Evolutionary conservation across 2,329 filamentous ascomycete genomes (phyloP).

Genomic region (Neurospora sp.): DNA sequence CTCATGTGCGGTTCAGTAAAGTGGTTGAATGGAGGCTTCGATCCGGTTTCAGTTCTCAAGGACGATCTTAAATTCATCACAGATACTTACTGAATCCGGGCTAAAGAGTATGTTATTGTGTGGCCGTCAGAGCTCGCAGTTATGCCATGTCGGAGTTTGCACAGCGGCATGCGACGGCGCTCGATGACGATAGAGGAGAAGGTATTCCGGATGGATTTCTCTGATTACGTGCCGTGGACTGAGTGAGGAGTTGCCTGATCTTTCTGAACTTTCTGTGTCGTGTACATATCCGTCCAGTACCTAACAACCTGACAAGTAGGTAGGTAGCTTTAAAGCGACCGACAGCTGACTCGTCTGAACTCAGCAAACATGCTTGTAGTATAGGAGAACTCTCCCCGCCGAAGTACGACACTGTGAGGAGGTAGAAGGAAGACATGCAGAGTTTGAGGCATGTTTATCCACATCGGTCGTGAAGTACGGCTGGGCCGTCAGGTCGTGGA

Average conservation of each 20-base stretch:
- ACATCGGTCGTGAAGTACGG: neutral
- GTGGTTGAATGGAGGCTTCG: neutral
- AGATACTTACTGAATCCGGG: neutral
- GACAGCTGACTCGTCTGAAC: neutral
- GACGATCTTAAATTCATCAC: neutral
- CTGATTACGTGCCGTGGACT: neutral
- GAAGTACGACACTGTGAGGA: neutral
- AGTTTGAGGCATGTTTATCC: neutral
- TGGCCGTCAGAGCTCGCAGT: neutral
- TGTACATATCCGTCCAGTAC: neutral
- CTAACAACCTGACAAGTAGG: neutral
- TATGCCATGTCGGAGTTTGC: neutral
- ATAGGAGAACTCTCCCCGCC: neutral
- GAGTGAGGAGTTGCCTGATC: neutral
- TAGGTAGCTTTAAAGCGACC: neutral
- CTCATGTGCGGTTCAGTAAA: neutral
- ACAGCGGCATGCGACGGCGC: neutral
- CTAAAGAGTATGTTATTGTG: neutral
- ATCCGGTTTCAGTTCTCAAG: neutral
- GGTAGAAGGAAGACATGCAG: neutral
- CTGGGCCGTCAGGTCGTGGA: neutral
- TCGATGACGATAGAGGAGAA: neutral
- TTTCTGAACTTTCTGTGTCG: neutral
- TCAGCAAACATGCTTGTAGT: neutral
- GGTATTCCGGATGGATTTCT: neutral